Percentiles rank a stretch among this genome's conserved stretches.
These are phyloP conservation scores for Populus davidiana DNA, from an alignment of 345 rosid species.

Conservation along the genomic window DNA sequence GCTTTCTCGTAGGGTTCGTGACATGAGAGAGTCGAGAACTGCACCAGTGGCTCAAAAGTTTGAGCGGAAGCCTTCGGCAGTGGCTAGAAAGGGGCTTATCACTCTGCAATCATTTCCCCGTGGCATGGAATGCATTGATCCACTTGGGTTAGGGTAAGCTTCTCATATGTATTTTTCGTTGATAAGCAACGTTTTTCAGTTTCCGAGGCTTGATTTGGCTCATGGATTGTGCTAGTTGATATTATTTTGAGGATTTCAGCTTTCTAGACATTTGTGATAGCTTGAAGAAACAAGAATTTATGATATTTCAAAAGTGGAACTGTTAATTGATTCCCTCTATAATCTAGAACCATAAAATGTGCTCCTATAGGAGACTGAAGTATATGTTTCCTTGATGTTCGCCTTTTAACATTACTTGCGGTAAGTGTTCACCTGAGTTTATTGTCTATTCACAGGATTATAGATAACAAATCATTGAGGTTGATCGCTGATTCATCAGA, in stretches of 20 bases:
- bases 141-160: conserved; percentile 83
- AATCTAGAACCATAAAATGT: neutral
- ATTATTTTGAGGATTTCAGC: conserved; percentile 2
- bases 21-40: conserved; percentile 86
- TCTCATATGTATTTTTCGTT: neutral
- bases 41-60: conserved; percentile 71
- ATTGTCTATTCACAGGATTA: conserved; percentile 51
- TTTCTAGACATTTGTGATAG: neutral
- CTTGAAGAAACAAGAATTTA: neutral
- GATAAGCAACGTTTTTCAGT: neutral
- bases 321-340: conserved; percentile 1
- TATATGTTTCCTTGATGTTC: neutral
- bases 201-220: neutral
- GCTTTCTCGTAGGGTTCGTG: conserved; percentile 94
- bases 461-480: conserved; percentile 79
- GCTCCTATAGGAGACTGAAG: neutral
- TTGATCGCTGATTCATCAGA: conserved; percentile 73
- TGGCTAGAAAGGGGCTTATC: conserved; percentile 48
- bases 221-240: neutral
- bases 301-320: conserved; percentile 11
- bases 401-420: conserved; percentile 7
- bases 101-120: conserved; percentile 81
- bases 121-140: conserved; percentile 96
- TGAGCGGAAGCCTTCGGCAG: conserved; percentile 54
- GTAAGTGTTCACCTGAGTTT: conserved; percentile 9